Evolutionary conservation across 2,329 filamentous ascomycete species (phyloP).

Genomic region (Huntiella moniliformis): DNA sequence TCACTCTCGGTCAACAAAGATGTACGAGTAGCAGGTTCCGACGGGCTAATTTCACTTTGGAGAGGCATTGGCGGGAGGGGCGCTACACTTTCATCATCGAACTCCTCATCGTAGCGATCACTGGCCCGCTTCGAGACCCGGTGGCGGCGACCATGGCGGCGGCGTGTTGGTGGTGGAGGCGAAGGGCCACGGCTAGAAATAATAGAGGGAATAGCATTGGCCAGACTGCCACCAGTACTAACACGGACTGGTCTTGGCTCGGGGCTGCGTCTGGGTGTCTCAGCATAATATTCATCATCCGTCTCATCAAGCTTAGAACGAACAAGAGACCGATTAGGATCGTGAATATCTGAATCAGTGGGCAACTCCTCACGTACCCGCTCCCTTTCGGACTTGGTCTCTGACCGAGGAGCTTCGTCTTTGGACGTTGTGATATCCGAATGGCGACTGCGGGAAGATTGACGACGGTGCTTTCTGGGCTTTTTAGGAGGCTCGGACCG

Average conservation of each 20-base stretch:
- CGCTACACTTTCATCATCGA: slow-evolving; percentile 36
- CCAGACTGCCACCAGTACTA: slow-evolving; percentile 20
- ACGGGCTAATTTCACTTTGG: slow-evolving; percentile 68
- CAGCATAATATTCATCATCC: slow-evolving; percentile 12
- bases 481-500: slow-evolving; percentile 25
- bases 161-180: slow-evolving; percentile 16
- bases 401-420: background rate
- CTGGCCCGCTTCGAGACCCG: slow-evolving; percentile 24
- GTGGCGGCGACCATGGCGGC: slow-evolving; percentile 34
- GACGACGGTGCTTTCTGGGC: slow-evolving; percentile 19
- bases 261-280: slow-evolving; percentile 27
- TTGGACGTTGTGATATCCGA: slow-evolving; percentile 29
- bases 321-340: slow-evolving; percentile 17
- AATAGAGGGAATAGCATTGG: slow-evolving; percentile 21
- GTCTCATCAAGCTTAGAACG: slow-evolving; percentile 4
- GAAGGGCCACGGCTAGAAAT: slow-evolving; percentile 3
- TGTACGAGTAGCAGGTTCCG: slow-evolving; percentile 63
- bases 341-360: slow-evolving; percentile 15
- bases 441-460: slow-evolving; percentile 12
- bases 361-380: slow-evolving; percentile 30
- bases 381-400: background rate
- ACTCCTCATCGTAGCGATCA: slow-evolving; percentile 30
- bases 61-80: slow-evolving; percentile 63
- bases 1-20: slow-evolving; percentile 74
- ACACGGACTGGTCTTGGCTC: slow-evolving; percentile 21